Percentiles rank a stretch among this genome's conserved stretches.
phyloP scores from a whole-genome alignment of 768 basidiomycete species.

The Phylloporus sp. region DNA sequence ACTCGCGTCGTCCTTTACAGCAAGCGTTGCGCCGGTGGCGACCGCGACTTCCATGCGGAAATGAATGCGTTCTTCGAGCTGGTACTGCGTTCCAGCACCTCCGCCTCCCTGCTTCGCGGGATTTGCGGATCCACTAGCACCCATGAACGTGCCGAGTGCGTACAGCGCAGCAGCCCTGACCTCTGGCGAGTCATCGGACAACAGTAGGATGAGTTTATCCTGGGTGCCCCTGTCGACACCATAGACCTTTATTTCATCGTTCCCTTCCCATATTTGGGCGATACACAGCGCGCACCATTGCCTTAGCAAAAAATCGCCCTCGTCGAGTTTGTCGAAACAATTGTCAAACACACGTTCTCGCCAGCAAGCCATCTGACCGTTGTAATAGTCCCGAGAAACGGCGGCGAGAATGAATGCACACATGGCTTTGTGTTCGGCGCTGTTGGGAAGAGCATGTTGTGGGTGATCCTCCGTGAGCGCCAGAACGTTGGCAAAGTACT shows the following conservation, averaged over 20 bases:
- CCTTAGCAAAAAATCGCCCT: slow-evolving; percentile 86
- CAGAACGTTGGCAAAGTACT: slow-evolving; percentile 79
- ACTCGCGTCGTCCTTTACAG: slow-evolving; percentile 89
- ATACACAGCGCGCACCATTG: slow-evolving; percentile 96
- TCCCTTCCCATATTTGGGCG: slow-evolving; percentile 89
- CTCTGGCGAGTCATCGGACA: slow-evolving; percentile 87
- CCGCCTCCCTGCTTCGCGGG: slow-evolving; percentile 67
- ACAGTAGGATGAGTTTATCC: slow-evolving; percentile 70
- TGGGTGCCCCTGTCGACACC: slow-evolving; percentile 78
- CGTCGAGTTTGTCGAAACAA: slow-evolving; percentile 79
- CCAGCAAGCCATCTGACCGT: slow-evolving; percentile 83
- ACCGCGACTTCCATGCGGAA: slow-evolving; percentile 90
- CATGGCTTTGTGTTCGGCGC: slow-evolving; percentile 96
- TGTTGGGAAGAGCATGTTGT: slow-evolving; percentile 71
- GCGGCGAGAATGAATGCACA: slow-evolving; percentile 93
- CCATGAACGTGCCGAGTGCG: slow-evolving; percentile 90
- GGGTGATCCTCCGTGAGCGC: slow-evolving; percentile 57
- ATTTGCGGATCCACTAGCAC: slow-evolving; percentile 77
- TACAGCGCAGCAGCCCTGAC: slow-evolving; percentile 89
- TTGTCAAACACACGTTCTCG: slow-evolving; percentile 78
- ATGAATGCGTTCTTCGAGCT: slow-evolving; percentile 72
- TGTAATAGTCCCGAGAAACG: slow-evolving; percentile 82
- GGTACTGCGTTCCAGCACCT: slow-evolving; percentile 75
- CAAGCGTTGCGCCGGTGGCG: slow-evolving; percentile 81
- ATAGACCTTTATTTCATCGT: slow-evolving; percentile 84